A percentile compares a stretch with the other conserved stretches of the same genome.
Conservation (phyloP, 1,284 basidiomycete species). For the Laetiporus sulphureus region DNA sequence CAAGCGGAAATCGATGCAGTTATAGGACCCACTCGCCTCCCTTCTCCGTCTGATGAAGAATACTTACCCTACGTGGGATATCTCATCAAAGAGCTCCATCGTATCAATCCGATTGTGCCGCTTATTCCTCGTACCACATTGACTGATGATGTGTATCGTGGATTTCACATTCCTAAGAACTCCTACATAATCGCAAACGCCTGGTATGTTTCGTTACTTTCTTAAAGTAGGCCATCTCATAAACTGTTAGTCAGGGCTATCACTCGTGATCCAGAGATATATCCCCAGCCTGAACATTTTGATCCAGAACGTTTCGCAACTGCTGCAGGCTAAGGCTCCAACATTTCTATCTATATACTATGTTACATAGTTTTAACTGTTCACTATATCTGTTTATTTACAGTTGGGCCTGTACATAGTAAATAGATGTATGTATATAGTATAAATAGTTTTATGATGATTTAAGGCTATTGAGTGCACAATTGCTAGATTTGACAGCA, state of each 20-base stretch:
- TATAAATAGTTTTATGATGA: no score
- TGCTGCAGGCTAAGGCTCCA: no score
- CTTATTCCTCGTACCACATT: conserved; percentile 7
- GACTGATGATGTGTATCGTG: conserved; percentile 11
- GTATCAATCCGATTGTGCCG: conserved; percentile 8
- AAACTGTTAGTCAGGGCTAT: conserved; percentile 28
- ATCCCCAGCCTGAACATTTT: conserved; percentile 30
- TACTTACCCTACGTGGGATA: conserved; percentile 23
- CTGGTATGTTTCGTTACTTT: conserved; percentile 5
- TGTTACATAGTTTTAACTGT: no score
- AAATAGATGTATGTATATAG: no score
- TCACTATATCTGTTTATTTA: no score
- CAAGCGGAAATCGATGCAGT: conserved; percentile 21
- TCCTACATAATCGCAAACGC: conserved; percentile 9
- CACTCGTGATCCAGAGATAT: conserved; percentile 31
- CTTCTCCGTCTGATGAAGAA: conserved; percentile 16
- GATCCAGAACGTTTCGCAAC: conserved; percentile 35
- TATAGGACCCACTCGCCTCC: conserved; percentile 17
- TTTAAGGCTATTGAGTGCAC: no score
- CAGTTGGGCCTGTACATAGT: no score
- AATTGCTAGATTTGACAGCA: no score
- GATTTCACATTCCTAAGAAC: conserved; percentile 11
- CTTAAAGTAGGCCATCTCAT: not conserved
- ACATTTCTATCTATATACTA: no score
- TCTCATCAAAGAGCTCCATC: conserved; percentile 20